Base-by-base conservation (phyloP, 2,329 filamentous ascomycete genomes). In the Cladophialophora yegresii region DNA sequence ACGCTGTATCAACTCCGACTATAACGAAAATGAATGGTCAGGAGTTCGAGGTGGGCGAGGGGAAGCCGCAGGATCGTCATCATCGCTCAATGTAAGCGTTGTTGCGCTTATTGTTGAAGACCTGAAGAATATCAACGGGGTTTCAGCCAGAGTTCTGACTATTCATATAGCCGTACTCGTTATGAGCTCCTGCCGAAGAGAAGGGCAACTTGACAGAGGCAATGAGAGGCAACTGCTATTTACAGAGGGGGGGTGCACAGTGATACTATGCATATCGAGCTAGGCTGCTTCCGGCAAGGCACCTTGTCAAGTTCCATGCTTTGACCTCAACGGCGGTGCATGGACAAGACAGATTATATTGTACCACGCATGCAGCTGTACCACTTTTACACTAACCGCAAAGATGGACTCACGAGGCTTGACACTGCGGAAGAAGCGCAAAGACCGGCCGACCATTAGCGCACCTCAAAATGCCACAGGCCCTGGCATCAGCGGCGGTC, bases 361-460 rank as follows among this genome's bases (percentile, higher is more conserved):
- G 16, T 43, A 43, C n/a, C 36, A n/a, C 36, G 36, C 36, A 40
- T 12, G 36, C 36, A 40, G 13, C 13, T 16, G 36, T n/a, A 5
- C 36, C 6, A 16, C 2, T 16, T 16, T n/a, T 16, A 40, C 36
- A 7, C n/a, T 7, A 30, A 53, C 22, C 22, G 28, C 30, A 32
- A 26, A 30, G 6, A 68, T 68, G 66, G 66, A 68, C n/a, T 43
- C 64, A 62, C 81, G 82, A 72, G 84, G 84, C 55, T 81, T 88
- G 69, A 88, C 86, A 61, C 81, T 88, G 69, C 83, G 86, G 73
- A 87, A 86, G 77, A 88, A 88, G 77, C 81, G 81, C 70, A 79
- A 76, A 64, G 78, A 78, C 72, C 75, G 81, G 54, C 84, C 84
- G 57, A 84, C 84, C 71, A 86, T 86, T 75, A 86, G 84, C 77